Percentiles rank a stretch among this genome's conserved stretches.
These are phyloP conservation scores for Amanita rubescens DNA, from an alignment of 768 basidiomycete species.

Conservation along the genomic window DNA sequence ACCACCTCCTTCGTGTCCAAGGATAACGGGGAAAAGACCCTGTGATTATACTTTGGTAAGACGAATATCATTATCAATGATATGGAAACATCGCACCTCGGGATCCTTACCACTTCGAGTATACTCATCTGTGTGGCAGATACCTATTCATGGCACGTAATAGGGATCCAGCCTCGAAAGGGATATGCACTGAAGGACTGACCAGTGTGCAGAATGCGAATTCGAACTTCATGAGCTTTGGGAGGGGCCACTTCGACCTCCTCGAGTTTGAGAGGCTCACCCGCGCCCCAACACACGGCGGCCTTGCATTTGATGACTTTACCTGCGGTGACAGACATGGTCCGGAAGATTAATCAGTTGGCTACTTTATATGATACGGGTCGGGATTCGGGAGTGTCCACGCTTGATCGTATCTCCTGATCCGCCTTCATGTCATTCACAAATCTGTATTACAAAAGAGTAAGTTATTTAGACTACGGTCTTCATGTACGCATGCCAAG, in stretches of 20 bases:
- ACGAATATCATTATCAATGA: not conserved
- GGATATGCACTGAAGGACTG: too few relatives aligned
- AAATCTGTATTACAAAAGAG: conserved; percentile 88
- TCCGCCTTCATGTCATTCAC: conserved; percentile 51
- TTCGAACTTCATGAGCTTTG: conserved; percentile 82
- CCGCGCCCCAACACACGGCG: conserved; percentile 93
- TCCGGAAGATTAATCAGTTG: conserved; percentile 18
- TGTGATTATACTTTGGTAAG: conserved; percentile 20
- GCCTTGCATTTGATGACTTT: conserved; percentile 85
- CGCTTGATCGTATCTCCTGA: not conserved
- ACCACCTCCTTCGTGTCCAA: conserved; percentile 93
- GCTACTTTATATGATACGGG: conserved; percentile 6
- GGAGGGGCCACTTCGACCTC: conserved; percentile 94
- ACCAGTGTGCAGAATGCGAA: conserved; percentile 90
- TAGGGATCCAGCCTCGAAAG: not conserved
- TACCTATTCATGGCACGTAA: conserved; percentile 37
- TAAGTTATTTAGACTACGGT: conserved; percentile 29
- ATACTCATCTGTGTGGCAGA: conserved; percentile 98
- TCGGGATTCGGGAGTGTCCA: not conserved
- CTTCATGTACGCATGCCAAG: conserved; percentile 8
- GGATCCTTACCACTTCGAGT: conserved; percentile 94
- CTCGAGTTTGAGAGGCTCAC: conserved; percentile 79
- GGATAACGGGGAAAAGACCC: conserved; percentile 88
- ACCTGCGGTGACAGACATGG: conserved; percentile 72
- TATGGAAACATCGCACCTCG: conserved; percentile 31